Conservation (phyloP, 1,284 basidiomycete genomes). For the Boletellus sp. region DNA sequence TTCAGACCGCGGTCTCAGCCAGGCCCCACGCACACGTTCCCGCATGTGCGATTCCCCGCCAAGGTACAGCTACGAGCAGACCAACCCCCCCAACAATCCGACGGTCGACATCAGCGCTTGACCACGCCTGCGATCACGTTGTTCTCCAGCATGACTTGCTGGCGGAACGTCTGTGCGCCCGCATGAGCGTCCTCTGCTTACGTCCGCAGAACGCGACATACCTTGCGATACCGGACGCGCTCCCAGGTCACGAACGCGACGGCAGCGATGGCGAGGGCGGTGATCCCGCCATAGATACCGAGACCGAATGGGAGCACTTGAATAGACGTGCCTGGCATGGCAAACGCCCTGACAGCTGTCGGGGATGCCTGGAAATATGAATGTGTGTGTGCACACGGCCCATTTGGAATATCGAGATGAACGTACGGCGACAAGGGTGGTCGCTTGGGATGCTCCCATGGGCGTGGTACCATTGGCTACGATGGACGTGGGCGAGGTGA, state of each 20-base stretch:
- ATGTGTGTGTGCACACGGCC: not conserved
- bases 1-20: too few species aligned
- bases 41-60: slow-evolving; percentile 1
- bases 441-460: slow-evolving; percentile 20
- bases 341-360: slow-evolving; percentile 46
- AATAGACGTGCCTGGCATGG: slow-evolving; percentile 66
- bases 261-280: slow-evolving; percentile 73
- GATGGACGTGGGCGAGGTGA: slow-evolving; percentile 18
- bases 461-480: slow-evolving; percentile 28
- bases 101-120: too few species aligned
- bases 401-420: too few species aligned
- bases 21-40: slow-evolving; percentile 5
- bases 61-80: not conserved
- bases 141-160: slow-evolving; percentile 66
- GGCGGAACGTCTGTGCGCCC: slow-evolving; percentile 61
- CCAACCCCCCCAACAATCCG: too few species aligned
- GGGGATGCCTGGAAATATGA: slow-evolving; percentile 26
- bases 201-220: slow-evolving; percentile 30
- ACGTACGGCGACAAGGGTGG: slow-evolving; percentile 8
- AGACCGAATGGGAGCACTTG: slow-evolving; percentile 77
- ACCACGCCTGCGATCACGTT: slow-evolving; percentile 58
- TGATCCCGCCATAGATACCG: slow-evolving; percentile 77
- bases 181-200: not conserved
- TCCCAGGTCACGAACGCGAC: slow-evolving; percentile 80
- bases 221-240: slow-evolving; percentile 78